Evolutionary conservation across 352 stramenopile species (phyloP).

Genomic region (Elongisporangium senticosum): DNA sequence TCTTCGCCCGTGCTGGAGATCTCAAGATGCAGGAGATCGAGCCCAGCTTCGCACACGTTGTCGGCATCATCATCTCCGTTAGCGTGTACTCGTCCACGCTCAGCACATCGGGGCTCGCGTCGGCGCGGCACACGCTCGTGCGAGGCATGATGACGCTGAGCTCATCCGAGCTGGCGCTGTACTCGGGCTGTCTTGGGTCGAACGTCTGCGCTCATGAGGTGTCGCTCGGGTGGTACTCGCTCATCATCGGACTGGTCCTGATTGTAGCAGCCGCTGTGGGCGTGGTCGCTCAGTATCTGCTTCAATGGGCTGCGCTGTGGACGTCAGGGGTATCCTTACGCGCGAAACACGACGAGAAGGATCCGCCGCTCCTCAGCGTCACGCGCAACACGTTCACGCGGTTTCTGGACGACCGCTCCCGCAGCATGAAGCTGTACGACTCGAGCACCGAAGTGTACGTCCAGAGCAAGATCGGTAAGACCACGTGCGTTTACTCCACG

Average conservation of each 20-base stretch:
- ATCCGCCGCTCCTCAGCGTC: not conserved
- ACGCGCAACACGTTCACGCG: constrained; percentile 28
- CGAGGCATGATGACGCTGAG: constrained; percentile 14
- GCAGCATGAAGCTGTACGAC: constrained; percentile 20
- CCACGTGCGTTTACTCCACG: constrained; percentile 14
- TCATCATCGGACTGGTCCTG: constrained; percentile 12
- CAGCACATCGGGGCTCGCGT: constrained; percentile 3
- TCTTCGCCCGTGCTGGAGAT: constrained; percentile 27
- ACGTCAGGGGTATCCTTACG: too few species aligned
- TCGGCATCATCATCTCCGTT: constrained; percentile 17
- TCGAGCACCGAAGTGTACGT: constrained; percentile 26
- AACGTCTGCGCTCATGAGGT: constrained; percentile 20
- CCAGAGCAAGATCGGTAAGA: not conserved
- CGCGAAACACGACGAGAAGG: too few species aligned
- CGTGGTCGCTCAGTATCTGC: constrained; percentile 1
- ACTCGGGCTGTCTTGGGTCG: constrained; percentile 27
- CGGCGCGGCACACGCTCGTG: constrained; percentile 12
- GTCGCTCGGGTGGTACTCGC: constrained; percentile 14
- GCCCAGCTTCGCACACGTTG: constrained; percentile 26
- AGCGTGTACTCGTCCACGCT: constrained; percentile 15
- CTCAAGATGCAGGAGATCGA: constrained; percentile 35
- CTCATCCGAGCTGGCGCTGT: constrained; percentile 18
- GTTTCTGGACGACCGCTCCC: constrained; percentile 29
- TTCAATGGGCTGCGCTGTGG: not conserved
- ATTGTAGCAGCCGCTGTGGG: not conserved